These are phyloP conservation scores for Cladosporium sp. DNA, from an alignment of 2,329 filamentous ascomycete species.

Conservation along the genomic window DNA sequence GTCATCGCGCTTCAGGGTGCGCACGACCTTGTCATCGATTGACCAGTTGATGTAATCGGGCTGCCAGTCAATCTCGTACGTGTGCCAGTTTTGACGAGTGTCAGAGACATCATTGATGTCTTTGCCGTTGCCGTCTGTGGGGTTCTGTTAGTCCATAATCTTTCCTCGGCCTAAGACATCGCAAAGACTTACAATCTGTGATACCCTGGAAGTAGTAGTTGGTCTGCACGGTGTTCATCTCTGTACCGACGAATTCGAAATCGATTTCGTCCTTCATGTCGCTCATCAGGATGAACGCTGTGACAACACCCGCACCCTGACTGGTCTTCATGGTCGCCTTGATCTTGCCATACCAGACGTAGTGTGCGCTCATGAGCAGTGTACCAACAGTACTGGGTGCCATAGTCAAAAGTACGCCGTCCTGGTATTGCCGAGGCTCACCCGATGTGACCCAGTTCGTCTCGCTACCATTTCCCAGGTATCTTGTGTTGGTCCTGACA, in stretches of 20 bases:
- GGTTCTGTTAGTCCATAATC: constrained; percentile 23
- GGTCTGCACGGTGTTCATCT: constrained; percentile 76
- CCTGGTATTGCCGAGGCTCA: constrained; percentile 65
- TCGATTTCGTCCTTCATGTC: constrained; percentile 99
- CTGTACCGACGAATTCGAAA: constrained; percentile 87
- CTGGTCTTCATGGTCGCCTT: constrained; percentile 82
- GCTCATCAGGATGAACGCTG: constrained; percentile 91
- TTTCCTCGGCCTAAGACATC: neutral
- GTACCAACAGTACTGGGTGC: constrained; percentile 81
- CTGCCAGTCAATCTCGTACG: constrained; percentile 91
- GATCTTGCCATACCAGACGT: constrained; percentile 97
- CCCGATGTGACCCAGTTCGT: constrained; percentile 90
- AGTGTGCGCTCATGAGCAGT: constrained; percentile 77
- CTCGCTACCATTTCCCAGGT: constrained; percentile 77
- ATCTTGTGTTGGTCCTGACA: constrained; percentile 71
- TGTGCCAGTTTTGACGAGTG: constrained; percentile 77
- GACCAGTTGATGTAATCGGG: constrained; percentile 84
- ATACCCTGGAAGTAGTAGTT: constrained; percentile 98
- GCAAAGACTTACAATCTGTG: constrained; percentile 71
- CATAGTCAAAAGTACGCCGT: constrained; percentile 81
- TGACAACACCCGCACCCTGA: constrained; percentile 86
- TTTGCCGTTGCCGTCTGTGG: constrained; percentile 68
- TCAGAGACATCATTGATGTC: constrained; percentile 66
- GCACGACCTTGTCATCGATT: constrained; percentile 76
- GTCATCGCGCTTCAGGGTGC: constrained; percentile 70